Conservation (phyloP, 2,329 filamentous ascomycete species). For the Claviceps paspali region DNA sequence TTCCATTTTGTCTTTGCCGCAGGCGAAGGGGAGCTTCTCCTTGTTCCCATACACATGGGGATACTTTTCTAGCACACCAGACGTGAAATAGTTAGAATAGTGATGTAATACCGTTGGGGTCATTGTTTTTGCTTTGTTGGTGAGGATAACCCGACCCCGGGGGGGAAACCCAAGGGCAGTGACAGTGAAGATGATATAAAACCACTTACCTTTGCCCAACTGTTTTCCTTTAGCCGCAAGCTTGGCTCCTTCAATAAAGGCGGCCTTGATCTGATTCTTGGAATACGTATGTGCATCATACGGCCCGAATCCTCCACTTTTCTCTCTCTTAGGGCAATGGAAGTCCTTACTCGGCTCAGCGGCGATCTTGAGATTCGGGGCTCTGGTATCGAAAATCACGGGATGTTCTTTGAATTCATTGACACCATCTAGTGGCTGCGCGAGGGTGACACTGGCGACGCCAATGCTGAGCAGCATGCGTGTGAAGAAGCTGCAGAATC, state of each 20-base stretch:
- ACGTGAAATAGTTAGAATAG: not conserved
- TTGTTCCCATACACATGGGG: not conserved
- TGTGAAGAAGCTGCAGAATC: not conserved
- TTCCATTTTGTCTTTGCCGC: slow-evolving; percentile 1
- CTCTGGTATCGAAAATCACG: not conserved
- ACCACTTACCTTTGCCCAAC: not conserved
- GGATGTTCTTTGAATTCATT: not conserved
- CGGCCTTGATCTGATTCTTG: not conserved
- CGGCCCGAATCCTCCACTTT: not conserved
- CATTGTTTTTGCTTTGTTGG: no score
- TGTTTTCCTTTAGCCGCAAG: not conserved
- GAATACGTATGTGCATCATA: not conserved
- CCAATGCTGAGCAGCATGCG: not conserved
- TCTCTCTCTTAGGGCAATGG: not conserved
- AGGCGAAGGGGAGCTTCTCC: not conserved
- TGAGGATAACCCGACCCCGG: no score
- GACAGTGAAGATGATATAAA: not conserved
- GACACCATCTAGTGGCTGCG: not conserved
- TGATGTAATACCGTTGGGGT: no score
- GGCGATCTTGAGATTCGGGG: not conserved
- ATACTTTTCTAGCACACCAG: not conserved
- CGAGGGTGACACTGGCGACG: not conserved
- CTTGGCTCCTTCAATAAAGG: not conserved
- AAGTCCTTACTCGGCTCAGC: not conserved
- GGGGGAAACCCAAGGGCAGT: no score